Conservation (phyloP, 148 eudicot genomes). For the Bassia scoparia region DNA sequence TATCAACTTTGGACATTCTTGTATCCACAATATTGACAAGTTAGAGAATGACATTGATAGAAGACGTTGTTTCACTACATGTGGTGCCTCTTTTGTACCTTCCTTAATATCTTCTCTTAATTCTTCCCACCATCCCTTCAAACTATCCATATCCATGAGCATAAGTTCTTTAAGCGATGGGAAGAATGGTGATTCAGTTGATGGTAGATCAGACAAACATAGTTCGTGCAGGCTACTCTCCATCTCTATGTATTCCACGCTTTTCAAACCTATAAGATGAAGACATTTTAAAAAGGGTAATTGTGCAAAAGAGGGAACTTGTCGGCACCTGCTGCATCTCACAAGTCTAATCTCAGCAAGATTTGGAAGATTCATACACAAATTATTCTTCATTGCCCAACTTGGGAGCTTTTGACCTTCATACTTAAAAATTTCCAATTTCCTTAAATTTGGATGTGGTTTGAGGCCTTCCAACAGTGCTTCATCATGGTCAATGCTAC, state of each 20-base stretch:
- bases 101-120: not conserved
- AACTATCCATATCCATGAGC: not conserved
- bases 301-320: conserved; percentile 19
- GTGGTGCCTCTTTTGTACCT: not conserved
- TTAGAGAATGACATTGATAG: conserved; percentile 18
- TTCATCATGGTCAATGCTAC: not conserved
- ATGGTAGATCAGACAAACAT: not conserved
- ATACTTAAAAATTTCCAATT: not conserved
- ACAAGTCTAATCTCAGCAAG: conserved; percentile 8
- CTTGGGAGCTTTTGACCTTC: conserved; percentile 19
- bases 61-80: not conserved
- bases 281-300: conserved; percentile 17
- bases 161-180: conserved; percentile 30
- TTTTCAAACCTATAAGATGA: not conserved
- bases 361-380: conserved; percentile 15
- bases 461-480: conserved; percentile 22
- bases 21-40: not conserved
- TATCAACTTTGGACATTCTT: not conserved
- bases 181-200: conserved; percentile 19
- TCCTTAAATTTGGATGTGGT: conserved; percentile 23
- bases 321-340: not conserved
- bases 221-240: too few species aligned
- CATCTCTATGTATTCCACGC: conserved; percentile 21
- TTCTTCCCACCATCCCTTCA: conserved; percentile 35
- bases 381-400: conserved; percentile 18